phyloP scores from a whole-genome alignment of 2,329 filamentous ascomycete species.

The Chaetothyriales sp. region DNA sequence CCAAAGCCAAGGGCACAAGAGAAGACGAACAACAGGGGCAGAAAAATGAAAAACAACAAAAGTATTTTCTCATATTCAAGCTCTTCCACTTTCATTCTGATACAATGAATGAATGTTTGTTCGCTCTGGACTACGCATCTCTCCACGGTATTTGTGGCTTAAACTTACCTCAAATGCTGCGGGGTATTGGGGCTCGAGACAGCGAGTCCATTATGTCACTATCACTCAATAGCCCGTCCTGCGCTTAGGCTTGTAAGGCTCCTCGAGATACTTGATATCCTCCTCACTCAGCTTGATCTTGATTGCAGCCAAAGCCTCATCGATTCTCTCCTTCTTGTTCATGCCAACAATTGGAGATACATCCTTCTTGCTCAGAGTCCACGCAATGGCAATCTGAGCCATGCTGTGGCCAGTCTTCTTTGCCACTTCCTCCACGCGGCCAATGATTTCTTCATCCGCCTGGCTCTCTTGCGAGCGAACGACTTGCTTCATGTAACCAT shows the following conservation, averaged over 20 bases:
- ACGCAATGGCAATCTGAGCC: conserved; percentile 51
- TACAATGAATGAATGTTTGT: too few relatives aligned
- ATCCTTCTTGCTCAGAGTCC: conserved; percentile 42
- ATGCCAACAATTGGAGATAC: conserved; percentile 50
- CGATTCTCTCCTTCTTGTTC: conserved; percentile 44
- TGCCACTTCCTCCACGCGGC: conserved; percentile 45
- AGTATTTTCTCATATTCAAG: too few relatives aligned
- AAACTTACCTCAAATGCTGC: too few relatives aligned
- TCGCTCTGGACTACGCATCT: too few relatives aligned
- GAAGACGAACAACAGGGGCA: too few relatives aligned
- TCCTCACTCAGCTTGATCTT: conserved; percentile 40
- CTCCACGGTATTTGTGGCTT: too few relatives aligned
- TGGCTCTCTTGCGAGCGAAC: conserved; percentile 32
- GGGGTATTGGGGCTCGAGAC: too few relatives aligned
- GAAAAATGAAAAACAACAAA: too few relatives aligned
- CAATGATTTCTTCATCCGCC: conserved; percentile 39
- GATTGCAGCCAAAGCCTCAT: conserved; percentile 42
- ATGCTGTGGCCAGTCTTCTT: conserved; percentile 46
- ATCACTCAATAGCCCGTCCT: conserved; percentile 11
- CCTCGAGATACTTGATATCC: conserved; percentile 49
- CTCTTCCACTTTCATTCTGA: too few relatives aligned
- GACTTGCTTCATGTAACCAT: conserved; percentile 29
- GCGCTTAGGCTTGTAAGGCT: conserved; percentile 44
- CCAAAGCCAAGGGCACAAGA: too few relatives aligned
- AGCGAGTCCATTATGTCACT: too few relatives aligned